These are phyloP conservation scores for Botryobasidium botryosum DNA, from an alignment of 768 basidiomycete species.

Conservation along the genomic window DNA sequence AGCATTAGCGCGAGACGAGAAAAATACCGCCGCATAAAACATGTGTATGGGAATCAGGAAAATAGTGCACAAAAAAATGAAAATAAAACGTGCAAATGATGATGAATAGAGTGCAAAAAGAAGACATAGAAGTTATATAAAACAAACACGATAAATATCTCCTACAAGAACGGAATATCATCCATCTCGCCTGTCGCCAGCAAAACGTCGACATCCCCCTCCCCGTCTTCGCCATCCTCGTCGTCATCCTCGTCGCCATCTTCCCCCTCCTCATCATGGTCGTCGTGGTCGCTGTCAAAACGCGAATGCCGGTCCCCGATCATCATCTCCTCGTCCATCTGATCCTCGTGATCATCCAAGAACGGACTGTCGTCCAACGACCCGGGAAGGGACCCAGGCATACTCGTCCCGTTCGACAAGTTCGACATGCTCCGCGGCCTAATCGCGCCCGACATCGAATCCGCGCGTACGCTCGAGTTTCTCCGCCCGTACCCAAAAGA, in stretches of 20 bases:
- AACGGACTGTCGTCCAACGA: too few relatives aligned
- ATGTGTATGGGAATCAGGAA: too few relatives aligned
- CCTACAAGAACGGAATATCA: constrained; percentile 49
- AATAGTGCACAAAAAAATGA: too few relatives aligned
- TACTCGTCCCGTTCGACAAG: constrained; percentile 64
- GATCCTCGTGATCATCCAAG: constrained; percentile 20
- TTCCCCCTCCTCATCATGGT: constrained; percentile 19
- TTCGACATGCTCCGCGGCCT: constrained; percentile 30
- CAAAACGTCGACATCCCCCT: constrained; percentile 64
- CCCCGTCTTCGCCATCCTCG: constrained; percentile 39
- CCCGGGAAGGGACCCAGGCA: constrained; percentile 61
- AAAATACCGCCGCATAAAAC: too few relatives aligned
- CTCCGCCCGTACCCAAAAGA: constrained; percentile 8
- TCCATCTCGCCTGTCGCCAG: constrained; percentile 71
- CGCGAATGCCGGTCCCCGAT: constrained; percentile 4
- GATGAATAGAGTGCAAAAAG: too few relatives aligned
- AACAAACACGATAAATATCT: too few relatives aligned
- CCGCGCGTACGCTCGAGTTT: neutral
- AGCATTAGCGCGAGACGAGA: too few relatives aligned
- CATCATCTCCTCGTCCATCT: constrained; percentile 6
- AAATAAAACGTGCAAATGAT: too few relatives aligned
- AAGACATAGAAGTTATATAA: too few relatives aligned
- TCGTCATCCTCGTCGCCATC: constrained; percentile 32
- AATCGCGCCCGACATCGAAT: constrained; percentile 15
- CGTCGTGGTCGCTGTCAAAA: constrained; percentile 15